Percentiles rank a stretch among this genome's conserved stretches.
These are phyloP conservation scores for Hypomontagnella monticulosa DNA, from an alignment of 495 filamentous ascomycete species.

Conservation along the genomic window DNA sequence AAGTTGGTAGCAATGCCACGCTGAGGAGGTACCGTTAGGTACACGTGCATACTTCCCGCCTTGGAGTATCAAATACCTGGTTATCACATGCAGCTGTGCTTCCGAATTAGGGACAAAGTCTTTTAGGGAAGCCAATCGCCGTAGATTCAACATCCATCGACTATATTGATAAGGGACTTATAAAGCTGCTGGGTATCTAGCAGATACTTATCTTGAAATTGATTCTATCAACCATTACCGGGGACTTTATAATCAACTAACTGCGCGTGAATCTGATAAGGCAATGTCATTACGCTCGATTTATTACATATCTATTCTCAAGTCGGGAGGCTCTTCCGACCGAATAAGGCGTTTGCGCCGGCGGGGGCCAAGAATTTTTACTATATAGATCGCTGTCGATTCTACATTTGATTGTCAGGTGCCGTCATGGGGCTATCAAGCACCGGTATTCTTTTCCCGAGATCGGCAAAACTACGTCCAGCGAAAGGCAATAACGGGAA, in stretches of 20 bases:
- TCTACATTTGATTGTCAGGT: conserved; percentile 10
- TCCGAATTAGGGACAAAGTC: conserved; percentile 34
- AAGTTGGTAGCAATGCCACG: conserved; percentile 1
- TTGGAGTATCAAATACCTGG: conserved; percentile 22
- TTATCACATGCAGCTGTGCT: conserved; percentile 32
- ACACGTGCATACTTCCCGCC: conserved; percentile 30
- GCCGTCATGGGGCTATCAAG: conserved; percentile 13
- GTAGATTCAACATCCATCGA: conserved; percentile 32
- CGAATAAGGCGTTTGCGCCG: too few relatives aligned
- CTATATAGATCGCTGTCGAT: neutral
- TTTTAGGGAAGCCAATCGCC: conserved; percentile 12
- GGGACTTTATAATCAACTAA: neutral
- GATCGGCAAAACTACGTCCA: conserved; percentile 26
- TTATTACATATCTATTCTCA: too few relatives aligned
- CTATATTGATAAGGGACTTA: conserved; percentile 20
- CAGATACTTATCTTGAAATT: conserved; percentile 6
- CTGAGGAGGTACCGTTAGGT: conserved; percentile 29
- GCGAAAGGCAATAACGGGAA: conserved; percentile 3
- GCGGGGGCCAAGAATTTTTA: neutral
- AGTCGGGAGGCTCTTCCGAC: too few relatives aligned
- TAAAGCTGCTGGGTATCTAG: conserved; percentile 6
- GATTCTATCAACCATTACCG: conserved; percentile 22
- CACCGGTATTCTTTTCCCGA: conserved; percentile 20
- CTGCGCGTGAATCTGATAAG: neutral
- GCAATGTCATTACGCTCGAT: too few relatives aligned